Percentiles rank a stretch among this genome's conserved stretches.
Evolutionary conservation across 257 asterid species (phyloP).

Genomic region (Lycium ferocissimum): DNA sequence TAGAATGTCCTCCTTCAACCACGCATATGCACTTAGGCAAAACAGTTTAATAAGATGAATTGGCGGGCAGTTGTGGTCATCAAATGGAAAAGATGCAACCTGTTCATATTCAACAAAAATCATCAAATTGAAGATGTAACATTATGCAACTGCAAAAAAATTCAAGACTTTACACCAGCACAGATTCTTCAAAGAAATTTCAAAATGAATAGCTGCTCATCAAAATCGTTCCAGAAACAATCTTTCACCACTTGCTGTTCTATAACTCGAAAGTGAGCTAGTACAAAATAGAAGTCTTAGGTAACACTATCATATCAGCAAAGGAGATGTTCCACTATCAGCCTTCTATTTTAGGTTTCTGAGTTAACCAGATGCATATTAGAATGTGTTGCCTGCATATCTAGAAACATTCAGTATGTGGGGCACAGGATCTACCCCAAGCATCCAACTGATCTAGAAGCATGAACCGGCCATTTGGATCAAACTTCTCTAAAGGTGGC

Average conservation of each 20-base stretch:
- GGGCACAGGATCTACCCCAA: neutral
- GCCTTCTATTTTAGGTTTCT: neutral
- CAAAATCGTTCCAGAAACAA: slow-evolving; percentile 8
- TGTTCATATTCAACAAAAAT: slow-evolving; percentile 45
- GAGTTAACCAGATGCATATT: neutral
- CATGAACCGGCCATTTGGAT: neutral
- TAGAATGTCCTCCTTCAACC: slow-evolving; percentile 92
- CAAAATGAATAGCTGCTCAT: slow-evolving; percentile 1
- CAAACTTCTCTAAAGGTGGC: neutral
- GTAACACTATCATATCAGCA: neutral
- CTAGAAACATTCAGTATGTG: neutral
- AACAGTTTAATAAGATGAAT: slow-evolving; percentile 84
- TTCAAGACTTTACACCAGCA: neutral
- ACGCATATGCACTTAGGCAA: slow-evolving; percentile 96
- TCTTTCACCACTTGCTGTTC: neutral
- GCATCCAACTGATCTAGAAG: neutral
- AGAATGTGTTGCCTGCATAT: neutral
- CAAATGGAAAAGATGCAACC: slow-evolving; percentile 98
- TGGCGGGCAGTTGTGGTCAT: slow-evolving; percentile 97
- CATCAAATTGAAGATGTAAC: neutral
- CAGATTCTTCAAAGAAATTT: neutral
- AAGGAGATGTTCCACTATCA: neutral
- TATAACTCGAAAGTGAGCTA: neutral
- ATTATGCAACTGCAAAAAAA: slow-evolving; percentile 8
- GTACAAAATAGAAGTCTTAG: neutral